Percentiles rank a stretch among this genome's conserved stretches.
These are phyloP conservation scores for Leccinum fallax DNA, from an alignment of 1,284 basidiomycete species.

Conservation along the genomic window DNA sequence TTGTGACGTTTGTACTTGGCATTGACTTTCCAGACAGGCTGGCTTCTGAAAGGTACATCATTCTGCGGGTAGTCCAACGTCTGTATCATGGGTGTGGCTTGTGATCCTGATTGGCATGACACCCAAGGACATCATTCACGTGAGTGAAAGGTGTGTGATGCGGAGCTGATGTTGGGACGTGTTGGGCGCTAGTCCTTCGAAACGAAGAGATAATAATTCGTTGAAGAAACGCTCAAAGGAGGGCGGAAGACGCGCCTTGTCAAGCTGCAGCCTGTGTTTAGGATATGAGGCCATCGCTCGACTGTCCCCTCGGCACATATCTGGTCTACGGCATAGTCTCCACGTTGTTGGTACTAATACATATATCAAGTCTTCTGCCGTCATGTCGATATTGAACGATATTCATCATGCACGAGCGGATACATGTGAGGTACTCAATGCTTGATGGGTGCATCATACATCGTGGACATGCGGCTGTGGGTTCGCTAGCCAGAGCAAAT, in stretches of 20 bases:
- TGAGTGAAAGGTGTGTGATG: constrained; percentile 53
- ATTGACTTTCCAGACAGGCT: constrained; percentile 59
- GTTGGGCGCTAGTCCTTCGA: constrained; percentile 61
- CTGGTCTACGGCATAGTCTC: neutral
- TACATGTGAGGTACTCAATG: constrained; percentile 19
- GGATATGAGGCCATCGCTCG: neutral
- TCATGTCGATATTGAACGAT: constrained; percentile 10
- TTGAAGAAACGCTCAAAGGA: constrained; percentile 32
- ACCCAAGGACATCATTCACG: constrained; percentile 67
- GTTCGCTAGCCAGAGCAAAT: neutral
- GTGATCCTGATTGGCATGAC: constrained; percentile 7
- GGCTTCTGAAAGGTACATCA: constrained; percentile 57
- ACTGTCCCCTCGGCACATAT: constrained; percentile 6
- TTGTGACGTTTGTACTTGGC: constrained; percentile 61
- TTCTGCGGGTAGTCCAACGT: constrained; percentile 68
- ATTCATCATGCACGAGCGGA: constrained; percentile 12
- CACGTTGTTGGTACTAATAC: constrained; percentile 17
- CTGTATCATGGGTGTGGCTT: constrained; percentile 1
- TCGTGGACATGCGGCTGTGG: neutral
- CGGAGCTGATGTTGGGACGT: neutral
- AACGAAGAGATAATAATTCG: constrained; percentile 61
- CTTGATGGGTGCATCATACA: constrained; percentile 3
- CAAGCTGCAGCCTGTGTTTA: constrained; percentile 6
- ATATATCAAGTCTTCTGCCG: constrained; percentile 15
- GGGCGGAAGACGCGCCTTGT: constrained; percentile 30